Base-by-base conservation (phyloP, 202 grass and related monocot genomes). In the Setaria viridis region DNA sequence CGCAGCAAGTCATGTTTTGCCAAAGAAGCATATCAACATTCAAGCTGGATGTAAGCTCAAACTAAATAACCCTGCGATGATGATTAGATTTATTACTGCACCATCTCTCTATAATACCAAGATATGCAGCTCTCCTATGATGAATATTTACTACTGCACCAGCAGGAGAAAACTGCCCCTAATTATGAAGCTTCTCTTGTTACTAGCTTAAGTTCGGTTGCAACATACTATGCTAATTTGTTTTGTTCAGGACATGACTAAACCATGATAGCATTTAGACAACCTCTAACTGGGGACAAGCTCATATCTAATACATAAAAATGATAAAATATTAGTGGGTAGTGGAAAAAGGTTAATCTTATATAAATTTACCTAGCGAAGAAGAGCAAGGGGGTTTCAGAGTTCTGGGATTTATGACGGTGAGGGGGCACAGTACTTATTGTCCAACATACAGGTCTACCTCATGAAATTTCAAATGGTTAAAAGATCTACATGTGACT, bases 161-260 rank as follows among this genome's bases (percentile, higher is more conserved):
- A 76, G 25, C 3, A 80, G 11, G 37, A 42, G 14, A 9, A 41
- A 69, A 56, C 13, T 60, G 63, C 9, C 32, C 19, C 33, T n/a
- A 77, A 77, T 11, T 60, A 70, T 73, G 6, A 51, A 50, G 48
- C 49, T 67, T 73, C 70, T 59, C 29, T 45, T 81, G 45, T 81
- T 80, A 76, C 56, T 57, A 53, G 7, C 6, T 14, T 33, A 35
- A 71, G 48, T 64, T 76, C 35, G 39, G 67, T 48, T 56, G 74
- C 39, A 66, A 49, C 8, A 51, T 17, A 68, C 9, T 71, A 17
- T 74, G 20, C 35, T 69, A 69, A 69, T n/a, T 21, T 69, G 32
- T 42, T 43, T 45, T 76, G 46, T 46, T 79, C 59, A 80, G 29
- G 66, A 62, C 29, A 82, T n/a, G 43, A 87, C 41, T 17, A 84